These are phyloP conservation scores for Lodderomyces margitis DNA, from an alignment of 1,139 yeast species.

Conservation along the genomic window DNA sequence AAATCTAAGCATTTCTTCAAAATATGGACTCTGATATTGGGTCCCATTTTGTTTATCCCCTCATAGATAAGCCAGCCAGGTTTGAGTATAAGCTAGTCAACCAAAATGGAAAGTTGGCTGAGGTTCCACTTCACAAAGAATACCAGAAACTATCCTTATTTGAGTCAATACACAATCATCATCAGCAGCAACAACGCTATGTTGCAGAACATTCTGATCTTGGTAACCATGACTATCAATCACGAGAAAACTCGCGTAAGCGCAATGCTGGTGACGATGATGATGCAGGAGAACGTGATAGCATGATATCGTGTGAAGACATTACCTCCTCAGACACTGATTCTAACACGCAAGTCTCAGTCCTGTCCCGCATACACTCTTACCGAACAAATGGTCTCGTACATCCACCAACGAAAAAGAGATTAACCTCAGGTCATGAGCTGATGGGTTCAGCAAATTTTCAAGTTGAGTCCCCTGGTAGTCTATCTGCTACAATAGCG, in stretches of 20 bases:
- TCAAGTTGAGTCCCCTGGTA: not conserved
- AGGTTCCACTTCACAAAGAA: slow-evolving; percentile 26
- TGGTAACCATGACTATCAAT: not conserved
- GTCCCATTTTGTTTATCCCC: slow-evolving; percentile 26
- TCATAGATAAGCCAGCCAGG: slow-evolving; percentile 27
- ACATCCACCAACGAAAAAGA: slow-evolving; percentile 41
- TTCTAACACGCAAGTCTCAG: slow-evolving; percentile 24
- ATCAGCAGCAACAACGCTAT: not conserved
- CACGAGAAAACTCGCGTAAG: slow-evolving; percentile 26
- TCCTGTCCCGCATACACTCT: slow-evolving; percentile 9
- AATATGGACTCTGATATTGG: slow-evolving; percentile 12
- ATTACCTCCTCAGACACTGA: slow-evolving; percentile 39
- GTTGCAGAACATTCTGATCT: not conserved
- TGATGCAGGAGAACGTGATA: slow-evolving; percentile 19
- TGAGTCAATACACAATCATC: not conserved
- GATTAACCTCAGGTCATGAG: slow-evolving; percentile 22
- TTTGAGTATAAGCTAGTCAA: slow-evolving; percentile 35
- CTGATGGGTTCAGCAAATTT: not conserved
- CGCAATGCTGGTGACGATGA: slow-evolving; percentile 21
- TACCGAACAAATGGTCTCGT: slow-evolving; percentile 17
- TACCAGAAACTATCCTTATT: slow-evolving; percentile 26
- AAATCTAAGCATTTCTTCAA: not conserved
- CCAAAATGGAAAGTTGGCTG: slow-evolving; percentile 35
- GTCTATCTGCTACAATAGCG: not conserved
- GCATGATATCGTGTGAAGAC: slow-evolving; percentile 35